Evolutionary conservation across 2,329 filamentous ascomycete genomes (phyloP), one percentile per base, ranked within the genome.

Genomic region (Gnomoniopsis sp.): DNA sequence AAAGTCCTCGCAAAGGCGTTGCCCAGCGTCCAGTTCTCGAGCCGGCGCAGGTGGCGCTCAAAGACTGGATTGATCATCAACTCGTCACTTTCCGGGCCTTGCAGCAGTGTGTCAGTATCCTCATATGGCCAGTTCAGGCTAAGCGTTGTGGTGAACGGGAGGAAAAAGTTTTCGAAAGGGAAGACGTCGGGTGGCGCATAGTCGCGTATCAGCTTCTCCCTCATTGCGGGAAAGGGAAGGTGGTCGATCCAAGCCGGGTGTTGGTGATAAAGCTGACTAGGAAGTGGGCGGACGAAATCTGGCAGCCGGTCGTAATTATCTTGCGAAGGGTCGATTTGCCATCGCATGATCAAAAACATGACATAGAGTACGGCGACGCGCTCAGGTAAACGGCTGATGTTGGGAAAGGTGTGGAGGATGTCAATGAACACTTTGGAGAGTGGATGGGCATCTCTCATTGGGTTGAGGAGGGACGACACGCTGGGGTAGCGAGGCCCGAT

Each of bases 331-430:
- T 84, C 84, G 58, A 96, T 88, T 70, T 91, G 87, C 90, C 92
- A 96, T 46, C 88, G 84, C 87, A 95, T 91, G 63, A 92, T 70
- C 34, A 93, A 80, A 72, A 96, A 96, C 90, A 96, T 96, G 68
- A 88, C 77, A 70, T 93, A 96, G 8, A 96, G 79, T 7, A 91
- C 85, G 10, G 89, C 91, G 0, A 96, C 85, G 66, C 90, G 88
- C 73, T 96, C 91, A 0, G 92, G 91, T 0, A 96, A 79, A n/a
- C 80, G 81, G 3, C 82, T 84, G 33, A 96, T 85, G 65, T 90
- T 87, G 0, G 91, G 90, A 66, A 96, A 96, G n/a, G 88, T 91
- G 63, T 84, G 80, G 12, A 96, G 78, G 59, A 96, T 91, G 71
- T 96, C 91, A 46, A 90, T 93, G 69, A 96, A 90, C 15, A 96